Base-by-base conservation (phyloP, 179 eudicot species). In the Beta lomatogona region DNA sequence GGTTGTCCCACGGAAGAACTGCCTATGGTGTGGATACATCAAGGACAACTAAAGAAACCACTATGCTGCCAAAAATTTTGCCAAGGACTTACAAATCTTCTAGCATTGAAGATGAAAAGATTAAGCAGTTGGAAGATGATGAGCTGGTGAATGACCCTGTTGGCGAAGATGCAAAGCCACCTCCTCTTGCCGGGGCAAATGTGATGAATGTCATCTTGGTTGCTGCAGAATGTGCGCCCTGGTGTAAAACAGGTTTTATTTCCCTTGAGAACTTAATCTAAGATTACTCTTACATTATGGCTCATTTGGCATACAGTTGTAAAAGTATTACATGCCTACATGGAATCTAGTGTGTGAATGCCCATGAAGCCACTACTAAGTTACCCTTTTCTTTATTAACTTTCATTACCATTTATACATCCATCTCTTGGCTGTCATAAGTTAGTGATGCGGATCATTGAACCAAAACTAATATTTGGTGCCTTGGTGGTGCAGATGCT, bases 161-260 rank as follows among this genome's bases (percentile, higher is more conserved):
- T 65, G 57, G 77, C 65, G 95, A 90, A 86, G 91, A 91, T 73
- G 86, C 53, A 59, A 93, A 87, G 71, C 89, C 94, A 28, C 91
- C 95, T 83, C 97, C 99, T 71, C 86, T 91, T 79, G 99, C 98
- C 60, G 99, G 97, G 74, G 77, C 80, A 68, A 92, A 97, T 87
- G 97, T 90, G 59, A 97, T 97, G 99, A 97, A 97, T 84, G 86
- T 97, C 54, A 92, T 97, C 80, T 75, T 97, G 85, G 97, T 94
- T 45, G 91, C 99, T 78, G 91, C 99, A 28, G 99, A 97, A 88
- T 97, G 99, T 81, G 91, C 97, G 82, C 98, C 99, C 57, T 97
- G 92, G 93, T 78, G 86, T 44, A 97, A 97, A 85, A 97, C 97
- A 80, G 98, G 99, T 93, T 86, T 61, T 70, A 50, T 70, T 77